Evolutionary conservation across 163 green algal genomes (phyloP).

Genomic region (Coccomyxa subellipsoidea): DNA sequence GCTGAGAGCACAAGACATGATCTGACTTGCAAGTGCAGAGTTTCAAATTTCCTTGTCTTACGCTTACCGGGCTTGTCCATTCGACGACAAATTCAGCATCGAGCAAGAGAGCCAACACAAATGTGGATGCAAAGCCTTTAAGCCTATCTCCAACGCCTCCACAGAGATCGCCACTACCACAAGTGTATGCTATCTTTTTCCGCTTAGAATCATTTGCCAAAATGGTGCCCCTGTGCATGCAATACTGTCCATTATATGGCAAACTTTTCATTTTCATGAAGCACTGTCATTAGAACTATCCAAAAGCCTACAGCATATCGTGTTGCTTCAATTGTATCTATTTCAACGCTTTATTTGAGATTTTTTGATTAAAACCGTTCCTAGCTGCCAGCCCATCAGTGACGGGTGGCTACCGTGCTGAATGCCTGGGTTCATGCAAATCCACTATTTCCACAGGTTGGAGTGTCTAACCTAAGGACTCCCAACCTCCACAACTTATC

Average conservation of each 20-base stretch:
- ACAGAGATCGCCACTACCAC: neutral
- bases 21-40: neutral
- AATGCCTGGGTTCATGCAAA: too few species aligned
- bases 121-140: neutral
- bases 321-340: too few species aligned
- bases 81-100: constrained; percentile 14
- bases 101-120: neutral
- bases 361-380: too few species aligned
- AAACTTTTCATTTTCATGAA: neutral
- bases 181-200: neutral
- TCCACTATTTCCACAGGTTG: too few species aligned
- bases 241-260: neutral
- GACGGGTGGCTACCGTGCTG: too few species aligned
- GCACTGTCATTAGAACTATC: too few species aligned
- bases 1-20: neutral
- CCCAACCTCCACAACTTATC: too few species aligned
- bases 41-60: neutral
- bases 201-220: neutral
- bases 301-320: too few species aligned
- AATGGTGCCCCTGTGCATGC: neutral
- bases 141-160: neutral
- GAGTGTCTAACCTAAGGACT: too few species aligned
- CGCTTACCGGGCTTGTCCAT: neutral
- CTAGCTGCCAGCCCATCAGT: too few species aligned
- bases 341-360: too few species aligned